A percentile compares a stretch with the other conserved stretches of the same genome.
Conservation (phyloP, 202 grass and related monocot genomes). For the Carex arenaria region DNA sequence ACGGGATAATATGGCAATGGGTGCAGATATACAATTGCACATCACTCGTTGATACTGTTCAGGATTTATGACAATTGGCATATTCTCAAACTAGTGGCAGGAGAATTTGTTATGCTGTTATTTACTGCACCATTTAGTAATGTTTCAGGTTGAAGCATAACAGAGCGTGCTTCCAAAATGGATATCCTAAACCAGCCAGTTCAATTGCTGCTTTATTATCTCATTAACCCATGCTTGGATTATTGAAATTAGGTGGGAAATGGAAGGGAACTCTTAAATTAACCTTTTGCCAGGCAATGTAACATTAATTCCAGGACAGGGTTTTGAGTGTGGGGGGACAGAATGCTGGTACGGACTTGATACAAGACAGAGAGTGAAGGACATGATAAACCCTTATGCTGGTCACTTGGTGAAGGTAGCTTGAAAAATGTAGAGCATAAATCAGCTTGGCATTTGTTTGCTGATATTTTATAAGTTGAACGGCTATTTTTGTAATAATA, state of each 20-base stretch:
- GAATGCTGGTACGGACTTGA: neutral
- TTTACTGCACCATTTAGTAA: too few relatives aligned
- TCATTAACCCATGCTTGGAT: neutral
- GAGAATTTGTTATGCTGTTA: too few relatives aligned
- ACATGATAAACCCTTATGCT: neutral
- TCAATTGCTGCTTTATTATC: too few relatives aligned
- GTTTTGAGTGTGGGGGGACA: neutral
- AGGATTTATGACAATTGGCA: too few relatives aligned
- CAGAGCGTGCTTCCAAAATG: too few relatives aligned
- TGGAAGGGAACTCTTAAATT: neutral
- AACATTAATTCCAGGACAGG: neutral
- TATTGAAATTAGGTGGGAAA: neutral
- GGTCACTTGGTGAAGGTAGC: neutral
- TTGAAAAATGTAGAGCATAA: neutral
- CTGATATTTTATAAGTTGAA: neutral
- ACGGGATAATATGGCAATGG: neutral
- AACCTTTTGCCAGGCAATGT: neutral
- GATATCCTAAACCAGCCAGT: too few relatives aligned
- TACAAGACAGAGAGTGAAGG: neutral
- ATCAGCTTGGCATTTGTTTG: neutral
- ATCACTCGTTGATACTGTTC: too few relatives aligned
- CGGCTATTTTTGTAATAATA: neutral
- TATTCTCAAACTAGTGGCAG: too few relatives aligned
- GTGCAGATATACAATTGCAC: neutral
- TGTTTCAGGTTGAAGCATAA: too few relatives aligned